Conservation (phyloP, 2,329 filamentous ascomycete genomes). For the Alternaria postmessia region DNA sequence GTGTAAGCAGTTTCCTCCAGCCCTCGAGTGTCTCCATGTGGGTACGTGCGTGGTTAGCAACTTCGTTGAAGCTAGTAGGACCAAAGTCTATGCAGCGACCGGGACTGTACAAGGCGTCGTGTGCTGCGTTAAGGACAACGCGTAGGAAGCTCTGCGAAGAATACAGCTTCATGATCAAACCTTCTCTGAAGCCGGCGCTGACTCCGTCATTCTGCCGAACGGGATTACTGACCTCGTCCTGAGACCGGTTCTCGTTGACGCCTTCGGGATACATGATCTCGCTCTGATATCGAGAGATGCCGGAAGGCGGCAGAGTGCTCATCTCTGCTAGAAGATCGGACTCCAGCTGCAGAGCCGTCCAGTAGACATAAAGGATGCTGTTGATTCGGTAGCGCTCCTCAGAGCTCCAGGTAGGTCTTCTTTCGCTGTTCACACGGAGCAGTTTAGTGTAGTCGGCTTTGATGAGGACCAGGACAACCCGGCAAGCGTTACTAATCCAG, state of each 20-base stretch:
- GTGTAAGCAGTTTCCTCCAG: conserved; percentile 62
- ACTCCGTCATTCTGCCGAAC: conserved; percentile 13
- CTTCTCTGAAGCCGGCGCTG: conserved; percentile 40
- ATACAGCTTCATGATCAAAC: conserved; percentile 63
- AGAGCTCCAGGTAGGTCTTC: conserved; percentile 18
- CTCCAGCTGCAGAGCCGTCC: conserved; percentile 93
- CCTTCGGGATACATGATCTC: conserved; percentile 73
- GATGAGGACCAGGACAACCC: conserved; percentile 74
- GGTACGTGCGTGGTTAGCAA: conserved; percentile 35
- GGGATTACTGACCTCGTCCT: conserved; percentile 16
- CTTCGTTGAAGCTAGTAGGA: conserved; percentile 39
- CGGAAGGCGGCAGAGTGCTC: conserved; percentile 65
- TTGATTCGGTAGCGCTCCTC: conserved; percentile 48
- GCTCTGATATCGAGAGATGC: conserved; percentile 65
- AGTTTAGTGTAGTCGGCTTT: conserved; percentile 61
- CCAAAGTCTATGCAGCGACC: conserved; percentile 46
- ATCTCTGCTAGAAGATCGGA: conserved; percentile 94
- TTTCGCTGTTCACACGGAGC: conserved; percentile 31
- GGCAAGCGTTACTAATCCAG: conserved; percentile 69
- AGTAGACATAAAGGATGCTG: conserved; percentile 73
- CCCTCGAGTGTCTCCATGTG: conserved; percentile 57
- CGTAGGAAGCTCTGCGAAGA: conserved; percentile 68
- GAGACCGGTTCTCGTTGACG: conserved; percentile 54
- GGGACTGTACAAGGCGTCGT: conserved; percentile 62
- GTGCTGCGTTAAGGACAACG: conserved; percentile 64